A percentile compares a stretch with the other conserved stretches of the same genome.
Conservation (phyloP, 768 basidiomycete species). For the Flagelloscypha sp. region DNA sequence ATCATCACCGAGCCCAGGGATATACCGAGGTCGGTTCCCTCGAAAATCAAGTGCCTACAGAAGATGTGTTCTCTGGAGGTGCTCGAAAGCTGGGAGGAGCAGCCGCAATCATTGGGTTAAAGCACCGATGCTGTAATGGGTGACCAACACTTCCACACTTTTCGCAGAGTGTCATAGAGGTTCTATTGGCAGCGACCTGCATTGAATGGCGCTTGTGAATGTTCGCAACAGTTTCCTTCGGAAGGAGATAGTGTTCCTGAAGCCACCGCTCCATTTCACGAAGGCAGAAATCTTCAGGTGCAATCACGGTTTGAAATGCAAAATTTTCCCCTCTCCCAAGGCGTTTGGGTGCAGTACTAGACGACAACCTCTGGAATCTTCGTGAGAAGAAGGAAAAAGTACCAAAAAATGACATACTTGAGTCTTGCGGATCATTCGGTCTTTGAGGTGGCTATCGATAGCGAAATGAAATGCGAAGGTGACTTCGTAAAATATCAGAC, state of each 20-base stretch:
- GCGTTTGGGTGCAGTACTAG: slow-evolving; percentile 30
- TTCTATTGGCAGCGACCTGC: slow-evolving; percentile 30
- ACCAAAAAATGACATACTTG: no score
- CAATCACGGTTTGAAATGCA: slow-evolving; percentile 58
- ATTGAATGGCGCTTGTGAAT: slow-evolving; percentile 9
- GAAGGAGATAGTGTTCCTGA: no score
- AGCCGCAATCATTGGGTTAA: slow-evolving; percentile 9
- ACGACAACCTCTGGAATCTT: slow-evolving; percentile 58
- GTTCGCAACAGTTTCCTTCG: slow-evolving; percentile 10
- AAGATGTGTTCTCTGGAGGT: slow-evolving; percentile 8
- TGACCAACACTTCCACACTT: slow-evolving; percentile 7
- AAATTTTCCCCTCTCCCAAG: slow-evolving; percentile 28
- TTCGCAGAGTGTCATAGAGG: slow-evolving; percentile 11
- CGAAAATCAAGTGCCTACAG: no score
- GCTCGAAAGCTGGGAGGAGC: slow-evolving; percentile 4
- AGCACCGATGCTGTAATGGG: slow-evolving; percentile 5
- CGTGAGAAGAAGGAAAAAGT: no score
- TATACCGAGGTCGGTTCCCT: no score
- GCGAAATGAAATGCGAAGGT: no score
- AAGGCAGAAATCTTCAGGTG: slow-evolving; percentile 63
- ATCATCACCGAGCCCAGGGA: no score
- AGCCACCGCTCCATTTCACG: slow-evolving; percentile 81
- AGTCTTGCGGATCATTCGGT: slow-evolving; percentile 80
- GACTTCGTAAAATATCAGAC: no score
- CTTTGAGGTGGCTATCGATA: slow-evolving; percentile 73